A percentile compares a stretch with the other conserved stretches of the same genome.
phyloP scores from a whole-genome alignment of 495 filamentous ascomycete genomes.

The Filosporella fistucella region DNA sequence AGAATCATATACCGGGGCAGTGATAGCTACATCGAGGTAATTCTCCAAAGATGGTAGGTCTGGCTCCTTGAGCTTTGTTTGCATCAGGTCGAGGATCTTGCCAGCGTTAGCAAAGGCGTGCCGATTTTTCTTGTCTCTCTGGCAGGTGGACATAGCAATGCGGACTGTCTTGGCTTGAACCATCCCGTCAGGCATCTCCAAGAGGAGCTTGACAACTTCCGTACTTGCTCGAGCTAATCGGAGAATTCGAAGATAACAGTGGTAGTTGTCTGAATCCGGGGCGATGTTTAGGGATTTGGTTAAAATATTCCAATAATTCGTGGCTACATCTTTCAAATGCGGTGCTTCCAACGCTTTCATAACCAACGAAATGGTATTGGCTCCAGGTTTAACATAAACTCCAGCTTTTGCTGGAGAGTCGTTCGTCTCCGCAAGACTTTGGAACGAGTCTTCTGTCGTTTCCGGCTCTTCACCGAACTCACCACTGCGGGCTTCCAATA shows the following conservation, averaged over 20 bases:
- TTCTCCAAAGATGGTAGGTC: slow-evolving; percentile 33
- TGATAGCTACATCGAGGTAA: slow-evolving; percentile 34
- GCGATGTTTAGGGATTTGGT: slow-evolving; percentile 47
- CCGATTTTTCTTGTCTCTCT: slow-evolving; percentile 65
- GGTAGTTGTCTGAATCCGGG: slow-evolving; percentile 67
- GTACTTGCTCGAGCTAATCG: slow-evolving; percentile 55
- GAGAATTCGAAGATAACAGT: slow-evolving; percentile 64
- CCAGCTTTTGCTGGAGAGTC: neutral
- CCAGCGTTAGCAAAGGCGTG: slow-evolving; percentile 52
- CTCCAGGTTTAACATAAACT: slow-evolving; percentile 50
- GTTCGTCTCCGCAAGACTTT: neutral
- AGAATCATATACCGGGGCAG: neutral
- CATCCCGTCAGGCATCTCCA: slow-evolving; percentile 36
- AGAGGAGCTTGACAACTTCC: slow-evolving; percentile 48
- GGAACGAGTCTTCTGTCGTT: neutral
- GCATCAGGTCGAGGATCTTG: slow-evolving; percentile 55
- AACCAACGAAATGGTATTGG: slow-evolving; percentile 65
- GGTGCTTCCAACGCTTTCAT: slow-evolving; percentile 55
- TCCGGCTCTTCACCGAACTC: neutral
- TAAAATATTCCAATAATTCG: slow-evolving; percentile 70
- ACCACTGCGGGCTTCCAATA: neutral
- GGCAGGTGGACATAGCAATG: slow-evolving; percentile 64
- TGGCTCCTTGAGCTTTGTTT: slow-evolving; percentile 27
- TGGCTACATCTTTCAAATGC: slow-evolving; percentile 41
- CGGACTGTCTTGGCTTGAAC: slow-evolving; percentile 54